Evolutionary conservation across 2,329 filamentous ascomycete genomes (phyloP).

Genomic region (Thielaviopsis euricoi): DNA sequence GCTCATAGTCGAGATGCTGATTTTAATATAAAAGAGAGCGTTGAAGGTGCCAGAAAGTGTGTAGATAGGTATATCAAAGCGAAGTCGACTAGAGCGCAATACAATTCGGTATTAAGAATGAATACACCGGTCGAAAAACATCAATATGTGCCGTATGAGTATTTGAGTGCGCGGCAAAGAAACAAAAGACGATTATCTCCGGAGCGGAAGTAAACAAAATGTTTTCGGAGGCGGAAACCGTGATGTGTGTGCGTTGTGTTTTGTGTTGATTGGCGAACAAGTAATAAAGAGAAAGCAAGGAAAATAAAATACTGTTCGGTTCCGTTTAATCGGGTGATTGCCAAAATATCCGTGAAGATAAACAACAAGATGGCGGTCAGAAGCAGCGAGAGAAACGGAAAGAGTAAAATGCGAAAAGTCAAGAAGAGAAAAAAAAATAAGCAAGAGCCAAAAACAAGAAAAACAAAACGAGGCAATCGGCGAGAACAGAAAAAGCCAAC

Average conservation of each 20-base stretch:
- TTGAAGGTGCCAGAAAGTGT: no score
- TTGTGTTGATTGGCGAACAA: neutral
- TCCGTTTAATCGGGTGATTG: neutral
- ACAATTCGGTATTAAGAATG: neutral
- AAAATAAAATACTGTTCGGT: neutral
- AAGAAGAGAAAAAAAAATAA: neutral
- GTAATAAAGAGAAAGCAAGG: neutral
- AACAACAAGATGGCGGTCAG: neutral
- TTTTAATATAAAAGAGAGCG: neutral
- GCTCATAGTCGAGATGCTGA: neutral
- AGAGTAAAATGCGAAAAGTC: neutral
- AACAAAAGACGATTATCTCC: neutral
- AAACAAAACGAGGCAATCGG: neutral
- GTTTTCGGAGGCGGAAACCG: neutral
- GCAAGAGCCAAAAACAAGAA: neutral
- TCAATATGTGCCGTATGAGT: neutral
- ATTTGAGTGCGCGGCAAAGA: neutral
- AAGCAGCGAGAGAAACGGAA: neutral
- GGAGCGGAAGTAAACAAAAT: neutral
- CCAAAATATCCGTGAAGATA: neutral
- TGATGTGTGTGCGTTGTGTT: no score
- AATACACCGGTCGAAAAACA: neutral
- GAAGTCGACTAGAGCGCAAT: no score
- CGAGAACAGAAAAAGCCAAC: neutral
- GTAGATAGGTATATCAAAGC: no score